Evolutionary conservation across 225 moss, liverwort and hornwort species (phyloP).

Genomic region (Sphagnum contortum): DNA sequence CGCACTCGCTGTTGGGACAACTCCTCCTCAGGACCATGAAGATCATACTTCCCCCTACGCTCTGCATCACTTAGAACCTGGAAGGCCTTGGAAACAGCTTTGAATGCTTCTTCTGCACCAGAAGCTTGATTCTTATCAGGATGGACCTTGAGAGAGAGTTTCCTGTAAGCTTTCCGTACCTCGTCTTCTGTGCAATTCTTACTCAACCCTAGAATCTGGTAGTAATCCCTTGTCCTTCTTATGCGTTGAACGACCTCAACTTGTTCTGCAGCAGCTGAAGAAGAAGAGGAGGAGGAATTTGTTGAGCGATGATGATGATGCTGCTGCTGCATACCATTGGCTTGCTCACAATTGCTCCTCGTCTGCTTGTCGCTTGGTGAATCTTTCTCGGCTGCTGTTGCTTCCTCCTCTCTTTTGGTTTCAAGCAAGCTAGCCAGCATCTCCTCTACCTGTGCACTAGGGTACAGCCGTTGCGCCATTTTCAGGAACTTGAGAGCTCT

Average conservation of each 20-base stretch:
- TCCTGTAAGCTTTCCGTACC: slow-evolving; percentile 84
- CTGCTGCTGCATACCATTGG: slow-evolving; percentile 48
- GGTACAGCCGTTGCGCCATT: slow-evolving; percentile 90
- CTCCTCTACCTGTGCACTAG: slow-evolving; percentile 75
- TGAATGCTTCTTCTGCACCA: slow-evolving; percentile 96
- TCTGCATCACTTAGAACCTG: slow-evolving; percentile 70
- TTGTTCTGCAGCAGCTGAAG: slow-evolving; percentile 47
- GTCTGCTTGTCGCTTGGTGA: slow-evolving; percentile 14
- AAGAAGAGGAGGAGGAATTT: background rate
- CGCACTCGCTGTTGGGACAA: slow-evolving; percentile 38
- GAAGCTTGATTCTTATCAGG: slow-evolving; percentile 88
- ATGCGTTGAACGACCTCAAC: slow-evolving; percentile 80
- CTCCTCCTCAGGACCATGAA: slow-evolving; percentile 79
- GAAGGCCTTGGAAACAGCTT: slow-evolving; percentile 85
- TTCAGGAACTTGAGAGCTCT: slow-evolving; percentile 80
- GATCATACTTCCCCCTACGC: slow-evolving; percentile 84
- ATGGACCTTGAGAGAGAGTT: slow-evolving; percentile 96
- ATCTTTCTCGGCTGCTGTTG: background rate
- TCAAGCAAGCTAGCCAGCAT: slow-evolving; percentile 55
- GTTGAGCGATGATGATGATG: slow-evolving; percentile 48
- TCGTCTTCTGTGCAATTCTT: slow-evolving; percentile 91
- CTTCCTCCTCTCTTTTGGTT: slow-evolving; percentile 46
- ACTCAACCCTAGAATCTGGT: slow-evolving; percentile 72
- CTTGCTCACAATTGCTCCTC: slow-evolving; percentile 29
- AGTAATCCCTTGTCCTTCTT: slow-evolving; percentile 80